phyloP scores from a whole-genome alignment of 148 eudicot genomes.

The Rhododendron griersonianum region DNA sequence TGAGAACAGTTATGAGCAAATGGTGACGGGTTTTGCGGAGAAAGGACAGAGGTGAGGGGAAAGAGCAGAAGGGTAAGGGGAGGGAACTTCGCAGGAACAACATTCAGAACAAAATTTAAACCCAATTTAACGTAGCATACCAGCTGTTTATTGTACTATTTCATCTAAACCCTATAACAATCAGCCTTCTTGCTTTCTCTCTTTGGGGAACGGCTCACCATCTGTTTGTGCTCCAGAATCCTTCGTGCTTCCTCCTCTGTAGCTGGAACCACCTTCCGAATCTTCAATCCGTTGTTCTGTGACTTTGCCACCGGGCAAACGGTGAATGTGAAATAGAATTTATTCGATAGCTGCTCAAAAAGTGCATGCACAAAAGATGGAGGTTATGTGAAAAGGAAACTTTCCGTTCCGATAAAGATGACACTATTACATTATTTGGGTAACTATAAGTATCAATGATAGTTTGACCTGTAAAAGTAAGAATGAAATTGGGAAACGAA shows the following conservation, averaged over 20 bases:
- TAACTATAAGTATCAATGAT: not conserved
- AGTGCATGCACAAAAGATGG: not conserved
- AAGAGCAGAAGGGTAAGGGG: not conserved
- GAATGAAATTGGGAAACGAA: not conserved
- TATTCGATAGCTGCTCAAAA: constrained; percentile 69
- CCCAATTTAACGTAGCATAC: not conserved
- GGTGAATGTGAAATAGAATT: constrained; percentile 86
- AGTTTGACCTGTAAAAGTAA: not conserved
- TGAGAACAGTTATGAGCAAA: not conserved
- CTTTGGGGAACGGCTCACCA: constrained; percentile 38
- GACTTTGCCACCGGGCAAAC: constrained; percentile 64
- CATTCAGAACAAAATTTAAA: not conserved
- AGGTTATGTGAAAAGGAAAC: not conserved
- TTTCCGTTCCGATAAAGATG: not conserved
- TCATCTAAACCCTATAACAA: not conserved
- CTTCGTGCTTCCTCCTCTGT: constrained; percentile 84
- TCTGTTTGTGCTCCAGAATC: constrained; percentile 60
- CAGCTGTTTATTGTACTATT: not conserved
- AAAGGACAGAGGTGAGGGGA: not conserved
- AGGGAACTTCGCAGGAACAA: not conserved
- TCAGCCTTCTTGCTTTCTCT: not conserved
- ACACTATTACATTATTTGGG: not conserved
- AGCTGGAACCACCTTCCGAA: constrained; percentile 79
- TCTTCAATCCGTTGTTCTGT: constrained; percentile 29
- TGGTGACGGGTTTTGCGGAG: not conserved